Percentiles rank a stretch among this genome's conserved stretches.
phyloP scores from a whole-genome alignment of 169 alveolate species.

The Miamiensis avidus region DNA sequence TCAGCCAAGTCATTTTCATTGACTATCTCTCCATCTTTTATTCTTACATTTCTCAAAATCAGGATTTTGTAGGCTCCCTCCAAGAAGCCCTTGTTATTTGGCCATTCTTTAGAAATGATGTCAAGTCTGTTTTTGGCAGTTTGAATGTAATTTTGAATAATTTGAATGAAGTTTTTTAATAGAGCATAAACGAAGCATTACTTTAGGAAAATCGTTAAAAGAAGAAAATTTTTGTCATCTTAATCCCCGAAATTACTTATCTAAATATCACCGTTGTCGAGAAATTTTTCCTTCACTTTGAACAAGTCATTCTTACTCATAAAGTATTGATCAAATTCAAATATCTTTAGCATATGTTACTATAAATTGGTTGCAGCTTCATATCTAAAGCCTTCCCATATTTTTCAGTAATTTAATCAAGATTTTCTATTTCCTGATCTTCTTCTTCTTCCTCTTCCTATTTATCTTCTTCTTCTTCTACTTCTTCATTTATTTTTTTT shows the following conservation, averaged over 20 bases:
- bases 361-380: background rate
- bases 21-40: background rate
- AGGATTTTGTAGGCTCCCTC: slow-evolving; percentile 26
- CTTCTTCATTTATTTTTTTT: background rate
- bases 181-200: background rate
- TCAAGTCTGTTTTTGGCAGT: slow-evolving; percentile 6
- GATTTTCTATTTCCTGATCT: background rate
- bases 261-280: background rate
- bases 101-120: slow-evolving; percentile 18
- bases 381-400: background rate
- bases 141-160: background rate
- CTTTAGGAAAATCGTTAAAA: background rate
- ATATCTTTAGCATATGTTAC: background rate
- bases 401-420: slow-evolving; percentile 3
- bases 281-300: background rate
- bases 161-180: slow-evolving; percentile 1
- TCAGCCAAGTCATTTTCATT: background rate
- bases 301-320: background rate
- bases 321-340: background rate
- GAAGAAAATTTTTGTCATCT: background rate
- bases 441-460: background rate
- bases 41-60: slow-evolving; percentile 7
- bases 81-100: slow-evolving; percentile 7
- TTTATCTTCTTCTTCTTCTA: background rate
- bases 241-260: background rate